Conservation (phyloP, 106 monocot species). For the Agapanthus africanus region DNA sequence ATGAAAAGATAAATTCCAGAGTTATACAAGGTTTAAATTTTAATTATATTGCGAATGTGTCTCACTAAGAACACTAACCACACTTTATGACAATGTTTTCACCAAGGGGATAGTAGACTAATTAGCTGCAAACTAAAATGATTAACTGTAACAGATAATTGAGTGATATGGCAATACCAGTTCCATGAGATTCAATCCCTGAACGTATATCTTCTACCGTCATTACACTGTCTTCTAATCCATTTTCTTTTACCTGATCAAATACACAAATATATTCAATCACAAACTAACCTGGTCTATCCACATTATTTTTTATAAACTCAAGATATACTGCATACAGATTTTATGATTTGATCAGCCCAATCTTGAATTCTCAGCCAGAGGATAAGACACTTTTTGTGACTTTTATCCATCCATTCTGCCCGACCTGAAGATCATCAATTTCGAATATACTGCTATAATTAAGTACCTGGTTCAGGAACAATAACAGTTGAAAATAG, state of each 20-base stretch:
- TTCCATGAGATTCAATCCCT: constrained; percentile 87
- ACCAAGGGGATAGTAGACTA: background rate
- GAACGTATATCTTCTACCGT: constrained; percentile 89
- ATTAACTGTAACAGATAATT: background rate
- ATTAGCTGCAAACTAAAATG: too few species aligned
- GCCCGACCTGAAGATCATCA: constrained; percentile 59
- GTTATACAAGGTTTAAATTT: too few species aligned
- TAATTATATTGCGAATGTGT: background rate
- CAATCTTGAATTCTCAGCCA: constrained; percentile 95
- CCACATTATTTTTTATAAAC: too few species aligned
- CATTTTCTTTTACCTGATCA: constrained; percentile 89
- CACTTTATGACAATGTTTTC: background rate
- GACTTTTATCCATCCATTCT: constrained; percentile 93
- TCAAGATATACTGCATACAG: constrained; percentile 39
- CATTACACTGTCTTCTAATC: constrained; percentile 82
- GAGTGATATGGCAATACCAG: constrained; percentile 42
- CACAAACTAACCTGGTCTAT: too few species aligned
- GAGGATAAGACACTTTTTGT: constrained; percentile 86
- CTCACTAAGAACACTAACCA: background rate
- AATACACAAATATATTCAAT: constrained; percentile 6
- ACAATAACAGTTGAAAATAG: too few species aligned
- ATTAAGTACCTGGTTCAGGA: too few species aligned
- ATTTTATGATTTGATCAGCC: constrained; percentile 78
- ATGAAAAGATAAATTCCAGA: background rate
- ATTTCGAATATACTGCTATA: too few species aligned